Evolutionary conservation across 768 basidiomycete genomes (phyloP).

Genomic region (Xerocomellus intermedius): DNA sequence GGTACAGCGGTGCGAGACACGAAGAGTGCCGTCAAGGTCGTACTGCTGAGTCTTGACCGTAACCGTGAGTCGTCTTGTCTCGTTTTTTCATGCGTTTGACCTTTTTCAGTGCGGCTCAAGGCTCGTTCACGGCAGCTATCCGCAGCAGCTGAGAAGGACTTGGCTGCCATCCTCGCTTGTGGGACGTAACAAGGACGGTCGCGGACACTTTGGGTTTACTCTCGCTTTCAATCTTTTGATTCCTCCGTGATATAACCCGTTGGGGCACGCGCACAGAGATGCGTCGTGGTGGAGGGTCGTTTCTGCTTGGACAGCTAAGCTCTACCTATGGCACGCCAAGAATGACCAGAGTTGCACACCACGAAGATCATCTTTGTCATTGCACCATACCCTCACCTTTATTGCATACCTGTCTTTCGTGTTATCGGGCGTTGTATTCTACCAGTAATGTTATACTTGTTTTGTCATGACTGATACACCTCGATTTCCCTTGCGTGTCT

Average conservation of each 20-base stretch:
- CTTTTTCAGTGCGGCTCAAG: constrained; percentile 76
- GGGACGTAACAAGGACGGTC: constrained; percentile 22
- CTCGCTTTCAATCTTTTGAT: constrained; percentile 1
- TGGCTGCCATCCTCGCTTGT: constrained; percentile 62
- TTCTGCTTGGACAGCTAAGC: constrained; percentile 8
- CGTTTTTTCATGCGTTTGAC: constrained; percentile 12
- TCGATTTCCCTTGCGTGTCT: constrained; percentile 9
- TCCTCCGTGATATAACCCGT: constrained; percentile 3
- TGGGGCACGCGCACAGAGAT: constrained; percentile 1
- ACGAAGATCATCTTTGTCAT: constrained; percentile 2
- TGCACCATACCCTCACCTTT: constrained; percentile 27
- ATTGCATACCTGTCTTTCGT: constrained; percentile 20
- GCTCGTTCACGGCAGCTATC: constrained; percentile 83
- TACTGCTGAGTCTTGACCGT: constrained; percentile 87
- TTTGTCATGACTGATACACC: not conserved
- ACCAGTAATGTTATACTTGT: not conserved
- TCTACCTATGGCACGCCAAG: constrained; percentile 31
- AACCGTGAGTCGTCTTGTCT: constrained; percentile 60
- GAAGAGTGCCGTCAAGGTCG: constrained; percentile 68
- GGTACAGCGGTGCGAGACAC: constrained; percentile 36
- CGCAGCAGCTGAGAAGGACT: constrained; percentile 83
- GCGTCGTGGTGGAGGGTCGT: constrained; percentile 6
- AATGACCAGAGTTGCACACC: constrained; percentile 2
- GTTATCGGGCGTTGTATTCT: constrained; percentile 6
- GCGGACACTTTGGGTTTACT: not conserved